These are phyloP conservation scores for Arbutus unedo DNA, from an alignment of 148 eudicot genomes.

Conservation along the genomic window DNA sequence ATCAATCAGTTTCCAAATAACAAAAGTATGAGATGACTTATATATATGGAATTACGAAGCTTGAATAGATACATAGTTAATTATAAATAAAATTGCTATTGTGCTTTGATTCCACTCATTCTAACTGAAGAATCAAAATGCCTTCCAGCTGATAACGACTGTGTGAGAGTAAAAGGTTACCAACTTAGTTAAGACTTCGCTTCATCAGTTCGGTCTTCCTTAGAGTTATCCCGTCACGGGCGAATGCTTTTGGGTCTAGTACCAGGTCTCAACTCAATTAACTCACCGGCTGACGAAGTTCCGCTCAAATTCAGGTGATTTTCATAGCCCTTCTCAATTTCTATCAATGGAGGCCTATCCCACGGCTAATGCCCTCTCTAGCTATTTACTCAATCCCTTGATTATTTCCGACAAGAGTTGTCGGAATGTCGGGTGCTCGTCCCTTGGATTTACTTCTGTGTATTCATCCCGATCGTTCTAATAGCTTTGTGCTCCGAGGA, in stretches of 20 bases:
- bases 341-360: background rate
- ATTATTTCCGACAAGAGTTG: background rate
- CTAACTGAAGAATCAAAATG: too few species aligned
- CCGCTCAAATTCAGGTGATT: background rate
- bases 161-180: too few species aligned
- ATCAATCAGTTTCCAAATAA: too few species aligned
- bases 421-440: background rate
- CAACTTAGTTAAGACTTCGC: background rate
- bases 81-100: too few species aligned
- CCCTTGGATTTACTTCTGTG: background rate
- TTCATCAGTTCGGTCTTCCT: too few species aligned
- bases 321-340: background rate
- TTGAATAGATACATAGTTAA: too few species aligned
- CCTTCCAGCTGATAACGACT: too few species aligned
- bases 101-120: too few species aligned
- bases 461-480: background rate
- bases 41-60: too few species aligned
- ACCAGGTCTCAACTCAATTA: slow-evolving; percentile 16
- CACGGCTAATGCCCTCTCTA: background rate
- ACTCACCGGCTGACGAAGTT: background rate
- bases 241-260: background rate
- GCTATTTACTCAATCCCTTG: background rate
- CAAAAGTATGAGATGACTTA: too few species aligned
- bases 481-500: background rate
- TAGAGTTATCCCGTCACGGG: background rate